phyloP scores from a whole-genome alignment of 768 basidiomycete species.

The Tulasnella sp. region DNA sequence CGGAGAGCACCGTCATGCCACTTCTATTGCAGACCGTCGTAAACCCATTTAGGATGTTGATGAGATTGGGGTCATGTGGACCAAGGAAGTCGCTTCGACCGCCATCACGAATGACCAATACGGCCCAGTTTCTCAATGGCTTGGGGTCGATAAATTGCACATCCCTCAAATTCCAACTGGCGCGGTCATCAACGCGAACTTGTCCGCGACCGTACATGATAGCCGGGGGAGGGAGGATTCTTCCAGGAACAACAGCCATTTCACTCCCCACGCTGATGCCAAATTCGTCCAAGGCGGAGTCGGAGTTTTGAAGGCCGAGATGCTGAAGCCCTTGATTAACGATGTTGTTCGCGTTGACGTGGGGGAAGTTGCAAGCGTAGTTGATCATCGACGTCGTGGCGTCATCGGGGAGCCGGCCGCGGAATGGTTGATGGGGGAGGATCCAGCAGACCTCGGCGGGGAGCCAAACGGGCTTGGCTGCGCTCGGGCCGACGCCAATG shows the following conservation, averaged over 20 bases:
- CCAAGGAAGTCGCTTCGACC: constrained; percentile 60
- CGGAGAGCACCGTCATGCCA: constrained; percentile 47
- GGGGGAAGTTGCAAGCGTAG: constrained; percentile 61
- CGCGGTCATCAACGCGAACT: constrained; percentile 45
- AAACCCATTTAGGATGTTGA: constrained; percentile 49
- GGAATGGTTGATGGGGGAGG: constrained; percentile 44
- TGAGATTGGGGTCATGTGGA: constrained; percentile 51
- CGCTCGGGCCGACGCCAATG: constrained; percentile 52
- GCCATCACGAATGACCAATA: constrained; percentile 60
- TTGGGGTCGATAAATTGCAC: constrained; percentile 62
- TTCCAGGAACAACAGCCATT: constrained; percentile 62
- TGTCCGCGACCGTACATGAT: constrained; percentile 49
- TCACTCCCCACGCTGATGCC: constrained; percentile 51
- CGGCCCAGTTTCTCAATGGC: constrained; percentile 57
- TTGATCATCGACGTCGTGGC: constrained; percentile 70
- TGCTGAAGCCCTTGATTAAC: constrained; percentile 52
- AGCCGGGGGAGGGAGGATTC: constrained; percentile 57
- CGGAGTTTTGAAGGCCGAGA: constrained; percentile 45
- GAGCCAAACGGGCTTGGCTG: constrained; percentile 44
- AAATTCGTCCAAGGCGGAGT: constrained; percentile 46
- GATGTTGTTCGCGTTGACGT: constrained; percentile 55
- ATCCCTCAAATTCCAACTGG: constrained; percentile 69
- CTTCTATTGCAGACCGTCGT: constrained; percentile 55
- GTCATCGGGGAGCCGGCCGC: constrained; percentile 55
- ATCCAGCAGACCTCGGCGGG: constrained; percentile 74